These are phyloP conservation scores for Fragaria vesca DNA, from an alignment of 306 rosid species.

Conservation along the genomic window DNA sequence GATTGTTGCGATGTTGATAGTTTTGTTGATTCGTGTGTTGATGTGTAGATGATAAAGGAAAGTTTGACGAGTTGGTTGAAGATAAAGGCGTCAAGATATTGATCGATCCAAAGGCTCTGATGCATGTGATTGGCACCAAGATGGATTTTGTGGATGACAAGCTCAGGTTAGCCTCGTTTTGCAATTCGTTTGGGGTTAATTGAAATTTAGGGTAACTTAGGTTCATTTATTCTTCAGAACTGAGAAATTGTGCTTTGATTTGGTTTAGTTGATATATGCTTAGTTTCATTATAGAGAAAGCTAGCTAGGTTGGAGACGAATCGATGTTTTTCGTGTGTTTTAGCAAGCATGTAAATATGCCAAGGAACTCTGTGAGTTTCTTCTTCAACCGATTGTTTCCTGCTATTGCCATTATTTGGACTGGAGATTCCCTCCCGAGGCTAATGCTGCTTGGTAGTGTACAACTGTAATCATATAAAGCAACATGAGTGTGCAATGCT, in stretches of 20 bases:
- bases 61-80: conserved; percentile 85
- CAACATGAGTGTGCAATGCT: not conserved
- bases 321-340: not conserved
- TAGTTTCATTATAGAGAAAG: not conserved
- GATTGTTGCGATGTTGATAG: not conserved
- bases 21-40: not conserved
- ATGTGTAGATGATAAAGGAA: conserved; percentile 81
- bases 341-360: not conserved
- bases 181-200: not conserved
- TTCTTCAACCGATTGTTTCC: not conserved
- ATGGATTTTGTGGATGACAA: conserved; percentile 97
- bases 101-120: conserved; percentile 94
- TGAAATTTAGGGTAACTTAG: not conserved
- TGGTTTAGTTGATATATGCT: not conserved
- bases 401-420: not conserved
- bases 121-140: conserved; percentile 95
- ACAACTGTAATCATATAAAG: not conserved
- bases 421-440: not conserved
- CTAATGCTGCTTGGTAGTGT: not conserved
- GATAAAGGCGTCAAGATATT: conserved; percentile 89
- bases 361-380: not conserved
- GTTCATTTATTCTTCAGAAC: not conserved
- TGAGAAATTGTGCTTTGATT: too few relatives aligned
- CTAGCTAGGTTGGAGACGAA: not conserved
- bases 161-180: conserved; percentile 45